Evolutionary conservation across 352 stramenopile species (phyloP).

Genomic region (Globisporangium uncinulatum): DNA sequence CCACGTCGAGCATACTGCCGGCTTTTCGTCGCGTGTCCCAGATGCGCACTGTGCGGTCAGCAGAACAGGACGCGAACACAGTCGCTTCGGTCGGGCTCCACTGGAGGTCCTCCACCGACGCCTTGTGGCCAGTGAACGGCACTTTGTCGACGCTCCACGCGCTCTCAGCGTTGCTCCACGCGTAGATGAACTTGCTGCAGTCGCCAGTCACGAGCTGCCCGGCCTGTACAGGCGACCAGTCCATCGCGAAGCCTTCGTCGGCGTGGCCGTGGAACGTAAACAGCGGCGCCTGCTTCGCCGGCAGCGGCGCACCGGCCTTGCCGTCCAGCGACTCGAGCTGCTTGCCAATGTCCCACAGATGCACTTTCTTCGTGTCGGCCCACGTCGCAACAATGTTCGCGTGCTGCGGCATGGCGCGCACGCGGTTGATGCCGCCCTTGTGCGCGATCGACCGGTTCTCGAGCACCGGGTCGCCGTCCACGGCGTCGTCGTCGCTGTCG

Average conservation of each 20-base stretch:
- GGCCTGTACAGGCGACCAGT: slow-evolving; percentile 92
- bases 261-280: slow-evolving; percentile 95
- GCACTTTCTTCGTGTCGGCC: slow-evolving; percentile 94
- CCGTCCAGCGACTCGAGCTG: slow-evolving; percentile 86
- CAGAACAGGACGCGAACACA: slow-evolving; percentile 94
- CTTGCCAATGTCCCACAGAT: slow-evolving; percentile 95
- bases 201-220: slow-evolving; percentile 94
- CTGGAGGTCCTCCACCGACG: slow-evolving; percentile 97
- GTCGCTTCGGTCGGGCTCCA: slow-evolving; percentile 97
- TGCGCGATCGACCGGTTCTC: slow-evolving; percentile 95
- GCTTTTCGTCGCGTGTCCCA: slow-evolving; percentile 95
- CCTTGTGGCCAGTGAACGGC: slow-evolving; percentile 89
- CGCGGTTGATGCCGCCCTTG: slow-evolving; percentile 94
- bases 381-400: slow-evolving; percentile 97
- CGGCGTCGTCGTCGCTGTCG: slow-evolving; percentile 86
- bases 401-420: slow-evolving; percentile 93
- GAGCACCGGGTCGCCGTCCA: slow-evolving; percentile 95
- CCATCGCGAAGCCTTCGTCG: slow-evolving; percentile 97
- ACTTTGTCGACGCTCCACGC: slow-evolving; percentile 86
- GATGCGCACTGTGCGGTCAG: slow-evolving; percentile 93
- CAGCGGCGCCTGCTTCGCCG: slow-evolving; percentile 58
- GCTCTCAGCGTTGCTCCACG: slow-evolving; percentile 84
- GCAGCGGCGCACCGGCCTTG: slow-evolving; percentile 49
- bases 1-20: slow-evolving; percentile 91
- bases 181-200: slow-evolving; percentile 95